These are phyloP conservation scores for Encephalitozoon romaleae DNA, from an alignment of 371 early-diverging fungal genomes.

Conservation along the genomic window DNA sequence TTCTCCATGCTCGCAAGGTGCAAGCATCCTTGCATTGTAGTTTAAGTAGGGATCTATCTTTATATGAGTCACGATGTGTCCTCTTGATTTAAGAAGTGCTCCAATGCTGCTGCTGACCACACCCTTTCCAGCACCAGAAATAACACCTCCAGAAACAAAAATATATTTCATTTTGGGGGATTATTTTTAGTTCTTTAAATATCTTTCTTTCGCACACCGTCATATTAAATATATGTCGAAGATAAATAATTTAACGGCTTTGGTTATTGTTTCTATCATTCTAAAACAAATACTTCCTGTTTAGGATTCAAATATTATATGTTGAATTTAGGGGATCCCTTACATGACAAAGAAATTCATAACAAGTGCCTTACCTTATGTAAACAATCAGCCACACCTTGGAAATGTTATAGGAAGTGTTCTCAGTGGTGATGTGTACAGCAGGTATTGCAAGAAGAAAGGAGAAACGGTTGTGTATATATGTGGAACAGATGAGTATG, in stretches of 20 bases:
- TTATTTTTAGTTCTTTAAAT: background rate
- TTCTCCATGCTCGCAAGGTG: slow-evolving; percentile 90
- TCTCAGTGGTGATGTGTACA: slow-evolving; percentile 90
- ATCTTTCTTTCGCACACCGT: background rate
- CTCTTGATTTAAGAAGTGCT: slow-evolving; percentile 78
- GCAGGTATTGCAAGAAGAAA: slow-evolving; percentile 78
- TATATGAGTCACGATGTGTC: slow-evolving; percentile 85
- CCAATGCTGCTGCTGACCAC: slow-evolving; percentile 95
- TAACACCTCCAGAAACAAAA: slow-evolving; percentile 90
- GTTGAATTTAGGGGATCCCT: background rate
- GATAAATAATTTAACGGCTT: background rate
- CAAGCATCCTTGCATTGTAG: slow-evolving; percentile 82
- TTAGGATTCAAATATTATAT: background rate
- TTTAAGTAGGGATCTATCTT: slow-evolving; percentile 99
- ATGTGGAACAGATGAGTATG: slow-evolving; percentile 99
- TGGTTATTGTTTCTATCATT: background rate
- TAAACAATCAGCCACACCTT: slow-evolving; percentile 97
- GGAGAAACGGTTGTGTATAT: slow-evolving; percentile 81
- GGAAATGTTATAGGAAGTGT: slow-evolving; percentile 98
- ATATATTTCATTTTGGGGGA: slow-evolving; percentile 66
- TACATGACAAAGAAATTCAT: slow-evolving; percentile 64
- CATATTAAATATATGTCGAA: background rate
- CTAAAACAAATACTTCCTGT: background rate
- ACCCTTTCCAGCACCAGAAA: slow-evolving; percentile 96
- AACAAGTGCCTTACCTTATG: slow-evolving; percentile 95